Percentiles rank a stretch among this genome's conserved stretches.
phyloP scores from a whole-genome alignment of 257 asterid species.

The Ehretia macrophylla region DNA sequence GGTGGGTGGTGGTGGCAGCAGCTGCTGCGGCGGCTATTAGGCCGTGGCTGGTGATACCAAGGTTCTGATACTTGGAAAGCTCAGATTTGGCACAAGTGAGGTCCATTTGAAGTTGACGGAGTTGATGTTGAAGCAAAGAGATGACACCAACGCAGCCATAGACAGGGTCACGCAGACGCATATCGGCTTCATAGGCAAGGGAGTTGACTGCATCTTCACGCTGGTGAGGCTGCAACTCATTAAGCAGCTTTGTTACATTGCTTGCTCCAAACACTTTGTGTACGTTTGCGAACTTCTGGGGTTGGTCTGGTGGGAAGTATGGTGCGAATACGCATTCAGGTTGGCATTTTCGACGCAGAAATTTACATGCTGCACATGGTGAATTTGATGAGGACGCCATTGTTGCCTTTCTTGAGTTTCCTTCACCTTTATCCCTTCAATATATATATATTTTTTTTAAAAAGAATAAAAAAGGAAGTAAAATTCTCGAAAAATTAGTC shows the following conservation, averaged over 20 bases:
- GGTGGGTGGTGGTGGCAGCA: slow-evolving; percentile 20
- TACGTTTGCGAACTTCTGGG: slow-evolving; percentile 38
- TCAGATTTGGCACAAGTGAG: slow-evolving; percentile 39
- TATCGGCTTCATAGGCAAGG: slow-evolving; percentile 40
- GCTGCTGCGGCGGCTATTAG: slow-evolving; percentile 34
- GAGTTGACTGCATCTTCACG: slow-evolving; percentile 42
- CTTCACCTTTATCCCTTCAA: not conserved
- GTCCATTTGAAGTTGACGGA: slow-evolving; percentile 41
- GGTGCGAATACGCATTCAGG: slow-evolving; percentile 47
- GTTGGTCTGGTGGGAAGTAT: slow-evolving; percentile 43
- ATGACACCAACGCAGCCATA: slow-evolving; percentile 45
- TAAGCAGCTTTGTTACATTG: slow-evolving; percentile 34
- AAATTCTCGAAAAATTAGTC: not conserved
- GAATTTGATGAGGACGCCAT: slow-evolving; percentile 33
- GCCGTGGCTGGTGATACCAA: slow-evolving; percentile 29
- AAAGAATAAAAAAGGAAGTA: too few relatives aligned
- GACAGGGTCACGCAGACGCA: slow-evolving; percentile 44
- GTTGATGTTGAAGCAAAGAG: slow-evolving; percentile 40
- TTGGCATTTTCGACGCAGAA: slow-evolving; percentile 37
- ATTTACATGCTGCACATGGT: slow-evolving; percentile 44
- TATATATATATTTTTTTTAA: too few relatives aligned
- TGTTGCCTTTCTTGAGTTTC: not conserved
- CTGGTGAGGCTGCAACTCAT: slow-evolving; percentile 42
- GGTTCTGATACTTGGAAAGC: slow-evolving; percentile 37
- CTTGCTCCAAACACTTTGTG: slow-evolving; percentile 45